Conservation (phyloP, 2,329 filamentous ascomycete genomes). For the Endoconidiophora laricicola region DNA sequence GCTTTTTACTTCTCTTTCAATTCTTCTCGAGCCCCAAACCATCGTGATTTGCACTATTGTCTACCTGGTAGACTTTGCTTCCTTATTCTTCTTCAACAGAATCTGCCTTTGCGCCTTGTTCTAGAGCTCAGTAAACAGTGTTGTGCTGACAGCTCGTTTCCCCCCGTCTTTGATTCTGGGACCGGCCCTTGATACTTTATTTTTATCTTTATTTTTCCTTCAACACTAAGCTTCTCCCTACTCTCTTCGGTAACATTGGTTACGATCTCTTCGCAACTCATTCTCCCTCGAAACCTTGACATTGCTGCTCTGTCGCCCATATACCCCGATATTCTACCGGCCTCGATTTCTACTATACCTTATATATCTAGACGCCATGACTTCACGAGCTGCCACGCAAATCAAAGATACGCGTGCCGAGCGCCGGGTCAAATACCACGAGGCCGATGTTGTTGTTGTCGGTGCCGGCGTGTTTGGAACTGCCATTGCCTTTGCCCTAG, state of each 20-base stretch:
- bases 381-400: neutral
- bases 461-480: constrained; percentile 85
- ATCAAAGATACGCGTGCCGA: constrained; percentile 1
- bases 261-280: neutral
- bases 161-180: too few species aligned
- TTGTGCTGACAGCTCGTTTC: too few species aligned
- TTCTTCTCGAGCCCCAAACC: neutral
- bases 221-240: neutral
- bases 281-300: neutral
- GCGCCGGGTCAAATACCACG: constrained; percentile 29
- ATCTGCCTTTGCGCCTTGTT: too few species aligned
- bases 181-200: neutral
- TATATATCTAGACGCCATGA: neutral
- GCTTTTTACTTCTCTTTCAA: neutral
- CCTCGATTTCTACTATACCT: neutral
- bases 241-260: neutral
- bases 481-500: constrained; percentile 67
- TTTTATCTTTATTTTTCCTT: neutral
- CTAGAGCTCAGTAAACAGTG: too few species aligned
- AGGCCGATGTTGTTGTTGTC: constrained; percentile 75
- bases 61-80: too few species aligned
- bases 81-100: too few species aligned
- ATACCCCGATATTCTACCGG: neutral
- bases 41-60: too few species aligned
- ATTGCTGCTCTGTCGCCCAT: neutral